These are phyloP conservation scores for Abelmoschus esculentus DNA, from an alignment of 345 rosid species.

Conservation along the genomic window DNA sequence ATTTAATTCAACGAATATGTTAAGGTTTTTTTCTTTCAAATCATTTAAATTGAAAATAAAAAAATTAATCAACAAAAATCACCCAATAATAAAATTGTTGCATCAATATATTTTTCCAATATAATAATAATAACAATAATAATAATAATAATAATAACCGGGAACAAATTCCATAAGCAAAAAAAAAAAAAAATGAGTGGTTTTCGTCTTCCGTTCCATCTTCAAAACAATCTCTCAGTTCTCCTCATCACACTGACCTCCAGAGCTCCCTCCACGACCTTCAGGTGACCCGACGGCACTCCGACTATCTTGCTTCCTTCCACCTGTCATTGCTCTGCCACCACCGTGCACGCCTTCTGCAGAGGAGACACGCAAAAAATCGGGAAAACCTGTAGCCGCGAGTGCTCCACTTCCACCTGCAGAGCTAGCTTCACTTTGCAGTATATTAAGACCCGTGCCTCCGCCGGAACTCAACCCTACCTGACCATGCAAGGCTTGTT, in stretches of 20 bases:
- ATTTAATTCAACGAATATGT: too few relatives aligned
- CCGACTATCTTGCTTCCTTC: conserved; percentile 76
- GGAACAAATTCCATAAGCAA: conserved; percentile 8
- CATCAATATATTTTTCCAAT: too few relatives aligned
- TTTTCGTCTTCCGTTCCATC: neutral
- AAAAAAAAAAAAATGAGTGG: neutral
- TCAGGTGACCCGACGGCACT: conserved; percentile 48
- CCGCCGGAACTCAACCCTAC: conserved; percentile 79
- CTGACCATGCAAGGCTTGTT: conserved; percentile 78
- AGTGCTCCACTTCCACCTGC: conserved; percentile 50
- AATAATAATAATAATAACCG: neutral
- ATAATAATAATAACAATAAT: too few relatives aligned
- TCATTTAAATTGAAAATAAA: too few relatives aligned
- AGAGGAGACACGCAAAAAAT: conserved; percentile 41
- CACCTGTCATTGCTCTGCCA: conserved; percentile 36
- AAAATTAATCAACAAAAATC: too few relatives aligned
- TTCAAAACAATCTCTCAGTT: conserved; percentile 29
- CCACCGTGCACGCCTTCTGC: neutral
- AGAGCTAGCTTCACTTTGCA: conserved; percentile 45
- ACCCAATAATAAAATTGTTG: too few relatives aligned
- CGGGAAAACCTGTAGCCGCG: conserved; percentile 41
- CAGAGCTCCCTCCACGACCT: conserved; percentile 75
- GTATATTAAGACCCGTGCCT: conserved; percentile 48
- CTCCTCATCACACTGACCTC: conserved; percentile 56
- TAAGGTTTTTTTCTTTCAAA: too few relatives aligned